Evolutionary conservation across 345 rosid genomes (phyloP).

Genomic region (Euclidium syriacum): DNA sequence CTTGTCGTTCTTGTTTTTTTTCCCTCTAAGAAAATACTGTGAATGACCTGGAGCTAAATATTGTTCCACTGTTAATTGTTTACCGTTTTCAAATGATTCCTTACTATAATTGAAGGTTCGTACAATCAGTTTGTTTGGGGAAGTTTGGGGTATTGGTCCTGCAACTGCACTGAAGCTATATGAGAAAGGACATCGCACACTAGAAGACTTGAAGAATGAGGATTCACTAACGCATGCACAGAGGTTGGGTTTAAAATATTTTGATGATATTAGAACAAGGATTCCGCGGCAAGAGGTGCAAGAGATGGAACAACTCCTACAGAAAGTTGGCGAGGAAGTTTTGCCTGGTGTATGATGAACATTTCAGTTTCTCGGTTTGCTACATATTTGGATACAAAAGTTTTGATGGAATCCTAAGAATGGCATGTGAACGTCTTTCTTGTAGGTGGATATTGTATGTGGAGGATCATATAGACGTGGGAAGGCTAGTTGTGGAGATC

Average conservation of each 20-base stretch:
- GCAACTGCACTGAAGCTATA: constrained; percentile 88
- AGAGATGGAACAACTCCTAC: constrained; percentile 77
- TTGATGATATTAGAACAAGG: constrained; percentile 76
- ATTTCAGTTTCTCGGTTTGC: not conserved
- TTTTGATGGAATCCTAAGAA: not conserved
- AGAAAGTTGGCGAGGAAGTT: constrained; percentile 61
- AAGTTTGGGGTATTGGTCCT: constrained; percentile 98
- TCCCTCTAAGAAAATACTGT: not conserved
- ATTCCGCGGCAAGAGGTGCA: constrained; percentile 89
- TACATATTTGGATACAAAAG: not conserved
- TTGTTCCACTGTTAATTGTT: not conserved
- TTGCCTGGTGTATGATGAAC: constrained; percentile 76
- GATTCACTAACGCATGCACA: constrained; percentile 76
- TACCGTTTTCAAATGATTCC: constrained; percentile 2
- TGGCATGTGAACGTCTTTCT: constrained; percentile 7
- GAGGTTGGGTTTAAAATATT: constrained; percentile 83
- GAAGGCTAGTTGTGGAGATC: constrained; percentile 88
- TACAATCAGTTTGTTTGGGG: constrained; percentile 78
- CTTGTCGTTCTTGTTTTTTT: not conserved
- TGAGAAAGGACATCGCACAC: constrained; percentile 79
- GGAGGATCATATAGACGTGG: constrained; percentile 99
- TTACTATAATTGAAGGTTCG: constrained; percentile 49
- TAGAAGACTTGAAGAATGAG: constrained; percentile 74
- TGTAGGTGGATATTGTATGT: constrained; percentile 67
- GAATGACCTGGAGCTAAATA: constrained; percentile 1